Base-by-base conservation (phyloP, 2,329 filamentous ascomycete genomes). In the Fusarium sp. region DNA sequence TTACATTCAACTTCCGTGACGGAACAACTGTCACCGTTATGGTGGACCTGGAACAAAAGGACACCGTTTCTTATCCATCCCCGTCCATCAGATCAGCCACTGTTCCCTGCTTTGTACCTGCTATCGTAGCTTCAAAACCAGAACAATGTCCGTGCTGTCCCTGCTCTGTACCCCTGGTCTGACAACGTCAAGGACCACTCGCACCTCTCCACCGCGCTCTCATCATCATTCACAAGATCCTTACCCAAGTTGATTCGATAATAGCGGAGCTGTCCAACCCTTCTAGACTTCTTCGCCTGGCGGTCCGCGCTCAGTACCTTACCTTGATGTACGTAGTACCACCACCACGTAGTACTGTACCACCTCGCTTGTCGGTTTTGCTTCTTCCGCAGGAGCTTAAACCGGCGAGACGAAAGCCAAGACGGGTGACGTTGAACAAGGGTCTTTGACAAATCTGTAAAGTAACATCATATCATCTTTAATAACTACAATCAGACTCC, bases 331-430 rank as follows among this genome's bases (percentile, higher is more conserved):
- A 35, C 34, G 34, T 32, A 54, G 50, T 54, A 20, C 50, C 50
- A 54, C 27, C 50, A 54, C 27, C 50, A 54, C 18, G 50, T 52
- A 52, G 48, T 25, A 52, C 50, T 54, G 27, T 64, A 67, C 57
- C 48, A 52, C 52, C 54, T 70, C 66, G 65, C 54, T 66, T 75
- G 69, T 71, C 35, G 59, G 52, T 50, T 30, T 77, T 77, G 72
- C 74, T 78, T 77, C 70, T 76, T 73, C 66, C 70, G 72, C 76
- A 74, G 68, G 69, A 58, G 74, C 64, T 77, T 66, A 67, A 70
- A 39, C 58, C 59, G 18, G 52, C 60, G 37, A 63, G 43, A 30
- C 35, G 25, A 34, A 62, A 64, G 62, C 30, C 66, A 71, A 66
- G 69, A 54, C 69, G 23, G 39, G 9, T 34, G 30, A 23, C 16